Evolutionary conservation across 805 yeast genomes (phyloP).

Genomic region (Metschnikowia gelsemii): DNA sequence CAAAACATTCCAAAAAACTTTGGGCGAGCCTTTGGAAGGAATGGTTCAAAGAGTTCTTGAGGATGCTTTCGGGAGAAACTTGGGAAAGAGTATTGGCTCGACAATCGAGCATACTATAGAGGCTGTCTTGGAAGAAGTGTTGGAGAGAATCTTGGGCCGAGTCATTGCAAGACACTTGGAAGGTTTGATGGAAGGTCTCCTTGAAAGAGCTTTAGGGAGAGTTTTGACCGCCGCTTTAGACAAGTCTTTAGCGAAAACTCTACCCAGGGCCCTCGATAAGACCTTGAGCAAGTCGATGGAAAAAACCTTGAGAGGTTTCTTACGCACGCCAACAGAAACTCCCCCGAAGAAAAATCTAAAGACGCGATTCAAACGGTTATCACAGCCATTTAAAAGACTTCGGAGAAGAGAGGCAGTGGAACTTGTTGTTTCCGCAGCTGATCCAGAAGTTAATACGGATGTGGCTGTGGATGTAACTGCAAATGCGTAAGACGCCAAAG

Average conservation of each 20-base stretch:
- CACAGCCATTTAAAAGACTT: no score
- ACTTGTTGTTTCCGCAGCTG: no score
- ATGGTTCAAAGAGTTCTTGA: slow-evolving; percentile 6
- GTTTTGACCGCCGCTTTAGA: slow-evolving; percentile 7
- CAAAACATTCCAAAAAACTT: slow-evolving; percentile 2
- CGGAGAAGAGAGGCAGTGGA: no score
- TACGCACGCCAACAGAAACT: background rate
- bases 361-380: background rate
- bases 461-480: no score
- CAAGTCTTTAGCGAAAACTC: slow-evolving; percentile 1
- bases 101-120: slow-evolving; percentile 4
- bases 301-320: background rate
- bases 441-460: no score
- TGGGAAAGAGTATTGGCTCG: slow-evolving; percentile 4
- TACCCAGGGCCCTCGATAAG: slow-evolving; percentile 3
- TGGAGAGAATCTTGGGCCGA: slow-evolving; percentile 9
- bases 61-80: slow-evolving; percentile 3
- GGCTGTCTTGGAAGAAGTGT: slow-evolving; percentile 3
- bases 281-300: slow-evolving; percentile 1
- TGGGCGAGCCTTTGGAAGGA: slow-evolving; percentile 6
- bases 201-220: slow-evolving; percentile 8
- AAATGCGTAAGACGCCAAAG: no score
- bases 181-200: slow-evolving; percentile 9
- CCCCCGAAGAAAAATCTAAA: background rate
- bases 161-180: slow-evolving; percentile 10